Conservation (phyloP, 495 filamentous ascomycete genomes). For the Tuber brumale region DNA sequence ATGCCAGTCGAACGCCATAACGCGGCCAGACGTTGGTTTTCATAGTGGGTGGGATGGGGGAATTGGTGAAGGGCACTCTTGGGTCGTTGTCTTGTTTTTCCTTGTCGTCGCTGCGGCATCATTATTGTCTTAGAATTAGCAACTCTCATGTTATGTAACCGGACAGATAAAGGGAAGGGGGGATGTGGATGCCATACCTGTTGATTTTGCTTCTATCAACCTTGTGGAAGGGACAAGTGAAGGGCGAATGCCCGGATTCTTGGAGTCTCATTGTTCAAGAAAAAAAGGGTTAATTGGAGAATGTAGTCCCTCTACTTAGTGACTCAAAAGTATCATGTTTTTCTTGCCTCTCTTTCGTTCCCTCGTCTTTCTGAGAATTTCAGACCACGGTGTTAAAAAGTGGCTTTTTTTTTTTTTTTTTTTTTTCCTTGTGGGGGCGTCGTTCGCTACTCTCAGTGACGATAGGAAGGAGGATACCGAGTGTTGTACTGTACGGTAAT, state of each 20-base stretch:
- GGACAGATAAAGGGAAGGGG: background rate
- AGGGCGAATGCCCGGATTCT: background rate
- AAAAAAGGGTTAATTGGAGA: background rate
- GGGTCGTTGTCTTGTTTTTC: slow-evolving; percentile 1
- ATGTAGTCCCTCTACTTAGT: background rate
- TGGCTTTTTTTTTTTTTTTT: background rate
- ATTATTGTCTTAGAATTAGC: background rate
- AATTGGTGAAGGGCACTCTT: background rate
- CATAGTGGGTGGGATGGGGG: slow-evolving; percentile 5
- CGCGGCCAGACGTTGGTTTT: slow-evolving; percentile 32
- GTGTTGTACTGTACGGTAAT: background rate
- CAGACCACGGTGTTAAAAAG: background rate
- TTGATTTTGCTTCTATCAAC: background rate
- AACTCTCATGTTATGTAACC: slow-evolving; percentile 1
- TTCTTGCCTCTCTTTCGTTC: background rate
- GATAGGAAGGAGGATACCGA: background rate
- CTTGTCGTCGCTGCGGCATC: background rate
- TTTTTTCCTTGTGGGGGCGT: background rate
- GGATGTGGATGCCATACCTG: slow-evolving; percentile 1
- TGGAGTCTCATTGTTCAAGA: background rate
- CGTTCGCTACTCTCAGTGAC: background rate
- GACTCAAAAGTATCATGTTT: background rate
- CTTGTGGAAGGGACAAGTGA: background rate
- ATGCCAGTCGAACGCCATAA: slow-evolving; percentile 34
- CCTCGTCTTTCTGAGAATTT: background rate